Conservation (phyloP, 106 monocot genomes). For the Posidonia australis region DNA sequence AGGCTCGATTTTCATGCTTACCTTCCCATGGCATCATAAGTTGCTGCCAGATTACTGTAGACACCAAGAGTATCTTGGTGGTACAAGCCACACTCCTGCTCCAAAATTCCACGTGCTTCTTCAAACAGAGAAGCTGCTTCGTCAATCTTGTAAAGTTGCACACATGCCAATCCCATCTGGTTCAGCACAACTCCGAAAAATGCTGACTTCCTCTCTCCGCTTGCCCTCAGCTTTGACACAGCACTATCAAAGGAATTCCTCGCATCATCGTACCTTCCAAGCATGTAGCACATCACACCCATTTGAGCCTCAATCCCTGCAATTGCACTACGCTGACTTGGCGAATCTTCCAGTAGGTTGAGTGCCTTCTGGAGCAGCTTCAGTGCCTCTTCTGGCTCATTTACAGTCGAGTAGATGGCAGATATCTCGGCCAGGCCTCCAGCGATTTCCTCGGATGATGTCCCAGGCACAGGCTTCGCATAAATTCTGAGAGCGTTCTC, state of each 20-base stretch:
- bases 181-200: constrained; percentile 40
- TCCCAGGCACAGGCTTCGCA: constrained; percentile 27
- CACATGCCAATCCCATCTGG: constrained; percentile 38
- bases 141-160: constrained; percentile 36
- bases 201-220: constrained; percentile 29
- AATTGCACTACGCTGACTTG: constrained; percentile 28
- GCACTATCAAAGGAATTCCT: constrained; percentile 21
- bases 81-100: constrained; percentile 25
- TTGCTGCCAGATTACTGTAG: constrained; percentile 39
- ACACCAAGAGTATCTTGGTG: constrained; percentile 40
- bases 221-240: constrained; percentile 28
- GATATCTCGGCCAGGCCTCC: constrained; percentile 14
- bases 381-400: constrained; percentile 33
- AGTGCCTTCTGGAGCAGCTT: constrained; percentile 35
- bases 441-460: constrained; percentile 25
- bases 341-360: constrained; percentile 25
- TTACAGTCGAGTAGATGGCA: constrained; percentile 21
- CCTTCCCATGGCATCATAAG: constrained; percentile 52
- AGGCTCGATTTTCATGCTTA: constrained; percentile 1
- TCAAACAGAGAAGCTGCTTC: constrained; percentile 35
- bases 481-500: constrained; percentile 39
- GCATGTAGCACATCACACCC: constrained; percentile 33
- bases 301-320: constrained; percentile 43
- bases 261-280: constrained; percentile 25
- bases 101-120: constrained; percentile 33